These are phyloP conservation scores for Dictyophora rubrovolvata DNA, from an alignment of 768 basidiomycete genomes.

Conservation along the genomic window DNA sequence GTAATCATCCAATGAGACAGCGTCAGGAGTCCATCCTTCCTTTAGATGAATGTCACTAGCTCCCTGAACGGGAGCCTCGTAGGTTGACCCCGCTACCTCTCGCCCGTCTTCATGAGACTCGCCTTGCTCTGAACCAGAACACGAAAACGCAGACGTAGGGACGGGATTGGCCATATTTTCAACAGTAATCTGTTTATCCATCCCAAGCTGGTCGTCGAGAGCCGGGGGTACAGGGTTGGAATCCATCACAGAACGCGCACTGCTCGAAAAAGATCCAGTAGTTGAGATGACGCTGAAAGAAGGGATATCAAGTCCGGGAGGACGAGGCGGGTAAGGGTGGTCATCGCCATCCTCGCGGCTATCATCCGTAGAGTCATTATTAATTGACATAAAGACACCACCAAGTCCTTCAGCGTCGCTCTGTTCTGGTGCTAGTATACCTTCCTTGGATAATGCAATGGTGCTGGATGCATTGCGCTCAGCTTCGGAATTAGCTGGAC, in stretches of 20 bases:
- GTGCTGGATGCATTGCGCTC: background rate
- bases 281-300: background rate
- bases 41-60: background rate
- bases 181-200: background rate
- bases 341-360: background rate
- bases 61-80: background rate
- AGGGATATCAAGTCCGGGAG: background rate
- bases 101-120: background rate
- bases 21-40: slow-evolving; percentile 42
- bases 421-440: background rate
- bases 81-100: background rate
- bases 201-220: background rate
- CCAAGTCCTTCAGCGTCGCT: background rate
- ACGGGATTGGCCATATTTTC: background rate
- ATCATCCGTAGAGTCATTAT: background rate
- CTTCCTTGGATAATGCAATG: background rate
- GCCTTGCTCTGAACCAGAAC: background rate
- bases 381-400: background rate
- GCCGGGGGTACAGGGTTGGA: background rate
- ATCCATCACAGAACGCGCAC: background rate
- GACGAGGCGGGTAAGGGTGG: background rate
- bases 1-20: slow-evolving; percentile 69
- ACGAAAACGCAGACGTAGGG: background rate
- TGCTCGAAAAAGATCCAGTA: background rate
- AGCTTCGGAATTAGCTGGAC: slow-evolving; percentile 13